Evolutionary conservation across 129 eudicot species (phyloP).

Genomic region (Pseudognaphalium luteoalbum): DNA sequence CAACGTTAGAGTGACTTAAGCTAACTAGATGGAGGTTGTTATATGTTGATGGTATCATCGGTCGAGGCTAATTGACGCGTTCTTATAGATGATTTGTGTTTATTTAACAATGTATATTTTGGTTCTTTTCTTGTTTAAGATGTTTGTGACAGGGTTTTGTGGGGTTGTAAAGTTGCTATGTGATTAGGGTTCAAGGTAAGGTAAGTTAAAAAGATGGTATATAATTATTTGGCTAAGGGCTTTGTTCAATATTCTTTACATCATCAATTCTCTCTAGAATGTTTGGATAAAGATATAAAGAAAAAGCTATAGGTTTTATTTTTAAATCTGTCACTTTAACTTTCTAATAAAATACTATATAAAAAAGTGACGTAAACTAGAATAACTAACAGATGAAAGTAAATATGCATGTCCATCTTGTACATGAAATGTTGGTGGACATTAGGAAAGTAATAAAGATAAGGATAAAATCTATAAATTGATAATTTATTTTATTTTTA

Average conservation of each 20-base stretch:
- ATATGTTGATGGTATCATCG: constrained; percentile 14
- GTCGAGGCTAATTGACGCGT: constrained; percentile 11
- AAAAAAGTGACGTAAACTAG: background rate
- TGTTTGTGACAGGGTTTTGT: constrained; percentile 28
- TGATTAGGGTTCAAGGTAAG: constrained; percentile 23
- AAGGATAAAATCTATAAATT: too few species aligned
- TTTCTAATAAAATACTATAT: constrained; percentile 1
- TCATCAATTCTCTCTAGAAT: constrained; percentile 3
- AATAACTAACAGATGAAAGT: background rate
- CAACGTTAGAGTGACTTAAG: background rate
- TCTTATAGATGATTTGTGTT: constrained; percentile 24
- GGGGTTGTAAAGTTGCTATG: constrained; percentile 35
- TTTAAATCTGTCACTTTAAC: background rate
- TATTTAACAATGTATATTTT: constrained; percentile 18
- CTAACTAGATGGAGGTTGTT: background rate
- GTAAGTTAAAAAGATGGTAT: constrained; percentile 23
- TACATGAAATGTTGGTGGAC: background rate
- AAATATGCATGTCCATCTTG: background rate
- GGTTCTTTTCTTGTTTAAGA: constrained; percentile 33
- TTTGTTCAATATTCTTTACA: constrained; percentile 30
- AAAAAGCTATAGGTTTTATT: background rate
- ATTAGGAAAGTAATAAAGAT: background rate
- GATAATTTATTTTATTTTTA: too few species aligned
- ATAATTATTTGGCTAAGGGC: constrained; percentile 37
- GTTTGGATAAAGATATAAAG: background rate